Percentiles rank a stretch among this genome's conserved stretches.
phyloP scores from a whole-genome alignment of 1,284 basidiomycete species.

The Papiliotrema nemorosa region DNA sequence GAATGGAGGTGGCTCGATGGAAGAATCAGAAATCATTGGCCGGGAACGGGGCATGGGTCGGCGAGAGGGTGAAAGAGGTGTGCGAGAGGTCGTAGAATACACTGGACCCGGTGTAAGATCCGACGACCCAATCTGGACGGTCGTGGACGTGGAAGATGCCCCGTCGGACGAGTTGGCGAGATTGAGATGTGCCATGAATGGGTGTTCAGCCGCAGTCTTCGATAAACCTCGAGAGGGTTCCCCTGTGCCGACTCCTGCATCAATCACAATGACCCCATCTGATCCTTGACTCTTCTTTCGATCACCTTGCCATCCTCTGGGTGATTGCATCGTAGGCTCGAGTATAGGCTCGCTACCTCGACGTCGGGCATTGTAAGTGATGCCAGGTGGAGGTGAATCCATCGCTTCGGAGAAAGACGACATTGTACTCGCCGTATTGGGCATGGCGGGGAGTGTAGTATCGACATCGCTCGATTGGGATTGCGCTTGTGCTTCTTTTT shows the following conservation, averaged over 20 bases:
- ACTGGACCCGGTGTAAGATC: not conserved
- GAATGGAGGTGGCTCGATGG: not conserved
- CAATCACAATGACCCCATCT: conserved; percentile 1
- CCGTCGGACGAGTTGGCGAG: not conserved
- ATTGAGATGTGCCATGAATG: not conserved
- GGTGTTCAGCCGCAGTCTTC: conserved; percentile 1
- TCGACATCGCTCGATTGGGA: not conserved
- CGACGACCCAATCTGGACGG: not conserved
- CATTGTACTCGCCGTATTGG: conserved; percentile 1
- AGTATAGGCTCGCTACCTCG: not conserved
- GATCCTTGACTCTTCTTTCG: not conserved
- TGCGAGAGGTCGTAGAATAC: conserved; percentile 2
- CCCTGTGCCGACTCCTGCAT: not conserved
- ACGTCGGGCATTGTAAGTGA: not conserved
- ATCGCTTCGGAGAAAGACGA: conserved; percentile 1
- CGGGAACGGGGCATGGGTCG: conserved; percentile 19
- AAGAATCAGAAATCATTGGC: conserved; percentile 5
- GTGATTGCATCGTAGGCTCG: not conserved
- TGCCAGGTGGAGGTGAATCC: not conserved
- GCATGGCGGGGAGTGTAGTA: not conserved
- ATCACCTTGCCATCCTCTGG: not conserved
- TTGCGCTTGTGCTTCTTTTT: not conserved
- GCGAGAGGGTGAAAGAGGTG: conserved; percentile 20
- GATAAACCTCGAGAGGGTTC: not conserved
- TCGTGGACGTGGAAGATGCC: too few species aligned